Conservation (phyloP, 805 yeast species). For the Pichia thaimueangensis region DNA sequence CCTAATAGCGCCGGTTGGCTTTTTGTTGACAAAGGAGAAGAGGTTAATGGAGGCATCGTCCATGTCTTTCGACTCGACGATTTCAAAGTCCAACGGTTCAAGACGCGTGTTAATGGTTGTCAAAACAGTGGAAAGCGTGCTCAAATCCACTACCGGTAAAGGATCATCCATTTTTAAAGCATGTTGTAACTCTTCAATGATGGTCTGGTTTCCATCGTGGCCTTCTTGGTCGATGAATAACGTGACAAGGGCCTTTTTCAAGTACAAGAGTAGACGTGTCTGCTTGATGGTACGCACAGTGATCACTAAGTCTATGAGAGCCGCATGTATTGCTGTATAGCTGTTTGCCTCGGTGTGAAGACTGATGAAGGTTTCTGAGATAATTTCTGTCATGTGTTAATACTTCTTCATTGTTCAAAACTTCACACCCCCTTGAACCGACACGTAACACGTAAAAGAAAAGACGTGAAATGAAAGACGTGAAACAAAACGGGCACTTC, state of each 20-base stretch:
- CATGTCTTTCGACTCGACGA: slow-evolving; percentile 29
- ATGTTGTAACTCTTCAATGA: slow-evolving; percentile 2
- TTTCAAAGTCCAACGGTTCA: slow-evolving; percentile 35
- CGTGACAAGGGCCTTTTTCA: slow-evolving; percentile 8
- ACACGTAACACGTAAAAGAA: no score
- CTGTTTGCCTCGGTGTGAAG: not conserved
- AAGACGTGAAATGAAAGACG: no score
- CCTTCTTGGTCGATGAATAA: not conserved
- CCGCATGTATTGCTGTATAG: slow-evolving; percentile 11
- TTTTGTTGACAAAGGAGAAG: slow-evolving; percentile 37
- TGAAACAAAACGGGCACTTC: no score
- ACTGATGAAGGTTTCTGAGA: not conserved
- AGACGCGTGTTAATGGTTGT: slow-evolving; percentile 26
- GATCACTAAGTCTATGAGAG: slow-evolving; percentile 16
- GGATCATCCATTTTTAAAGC: slow-evolving; percentile 4
- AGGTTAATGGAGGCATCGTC: slow-evolving; percentile 25
- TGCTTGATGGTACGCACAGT: slow-evolving; percentile 10
- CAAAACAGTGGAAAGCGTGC: slow-evolving; percentile 12
- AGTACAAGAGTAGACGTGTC: slow-evolving; percentile 5
- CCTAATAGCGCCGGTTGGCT: slow-evolving; percentile 33
- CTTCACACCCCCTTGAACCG: no score
- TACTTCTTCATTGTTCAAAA: no score
- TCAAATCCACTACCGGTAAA: not conserved
- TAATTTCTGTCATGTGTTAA: not conserved
- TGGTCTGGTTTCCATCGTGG: not conserved